These are phyloP conservation scores for Adansonia rubrostipa DNA, from an alignment of 441 rosid genomes.

Conservation along the genomic window DNA sequence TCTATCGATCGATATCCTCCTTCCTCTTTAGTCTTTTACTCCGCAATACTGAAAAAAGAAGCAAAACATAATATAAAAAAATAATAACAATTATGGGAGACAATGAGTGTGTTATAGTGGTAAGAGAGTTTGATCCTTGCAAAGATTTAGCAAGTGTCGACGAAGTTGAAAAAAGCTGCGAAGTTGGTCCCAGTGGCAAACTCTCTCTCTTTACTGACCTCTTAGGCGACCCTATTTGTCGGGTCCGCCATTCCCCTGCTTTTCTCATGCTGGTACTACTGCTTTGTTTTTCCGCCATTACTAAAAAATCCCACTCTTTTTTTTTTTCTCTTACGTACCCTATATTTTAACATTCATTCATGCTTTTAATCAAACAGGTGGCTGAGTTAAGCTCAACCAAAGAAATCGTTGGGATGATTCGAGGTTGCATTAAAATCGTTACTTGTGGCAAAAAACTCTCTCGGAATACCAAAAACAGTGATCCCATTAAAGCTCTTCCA, in stretches of 20 bases:
- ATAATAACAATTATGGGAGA: constrained; percentile 6
- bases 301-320: background rate
- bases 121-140: constrained; percentile 71
- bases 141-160: constrained; percentile 68
- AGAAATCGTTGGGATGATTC: constrained; percentile 85
- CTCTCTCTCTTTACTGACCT: constrained; percentile 95
- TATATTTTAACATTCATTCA: background rate
- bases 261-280: constrained; percentile 84
- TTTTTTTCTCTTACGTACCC: background rate
- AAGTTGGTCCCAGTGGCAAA: constrained; percentile 92
- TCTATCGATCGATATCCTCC: background rate
- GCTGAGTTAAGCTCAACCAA: constrained; percentile 70
- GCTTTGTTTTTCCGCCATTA: constrained; percentile 12
- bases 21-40: background rate
- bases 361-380: constrained; percentile 52
- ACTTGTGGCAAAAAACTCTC: constrained; percentile 75
- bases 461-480: constrained; percentile 39
- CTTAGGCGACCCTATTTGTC: constrained; percentile 95
- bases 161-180: constrained; percentile 82
- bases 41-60: background rate
- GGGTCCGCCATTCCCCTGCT: constrained; percentile 98
- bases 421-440: constrained; percentile 94
- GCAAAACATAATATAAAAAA: background rate
- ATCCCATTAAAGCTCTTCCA: constrained; percentile 49
- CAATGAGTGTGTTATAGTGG: constrained; percentile 40